phyloP scores from a whole-genome alignment of 1,284 basidiomycete species.

The Apiotrichum mycotoxinovorans region DNA sequence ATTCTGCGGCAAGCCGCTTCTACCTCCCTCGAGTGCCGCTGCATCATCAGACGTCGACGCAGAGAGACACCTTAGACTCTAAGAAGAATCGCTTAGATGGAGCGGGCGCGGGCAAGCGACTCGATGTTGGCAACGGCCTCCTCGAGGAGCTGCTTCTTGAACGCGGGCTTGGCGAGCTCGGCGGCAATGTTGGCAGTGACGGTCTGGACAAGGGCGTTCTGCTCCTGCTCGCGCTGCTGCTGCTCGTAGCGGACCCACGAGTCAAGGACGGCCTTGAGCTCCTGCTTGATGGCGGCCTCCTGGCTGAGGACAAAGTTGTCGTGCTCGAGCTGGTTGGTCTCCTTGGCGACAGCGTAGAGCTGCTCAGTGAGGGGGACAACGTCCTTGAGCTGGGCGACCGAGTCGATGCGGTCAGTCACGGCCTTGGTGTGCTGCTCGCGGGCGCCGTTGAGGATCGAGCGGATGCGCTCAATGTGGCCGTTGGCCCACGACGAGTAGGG shows the following conservation, averaged over 20 bases:
- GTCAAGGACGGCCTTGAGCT: constrained; percentile 93
- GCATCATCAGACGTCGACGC: no score
- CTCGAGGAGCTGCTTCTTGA: constrained; percentile 84
- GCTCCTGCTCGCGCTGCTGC: constrained; percentile 92
- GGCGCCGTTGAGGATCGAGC: constrained; percentile 73
- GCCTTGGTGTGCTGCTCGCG: constrained; percentile 88
- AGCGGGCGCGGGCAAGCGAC: constrained; percentile 68
- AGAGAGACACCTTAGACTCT: no score
- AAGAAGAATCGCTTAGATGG: constrained; percentile 54
- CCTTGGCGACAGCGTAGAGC: constrained; percentile 92
- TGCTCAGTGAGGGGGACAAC: constrained; percentile 84
- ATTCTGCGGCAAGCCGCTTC: constrained; percentile 11
- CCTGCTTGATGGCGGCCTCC: constrained; percentile 77
- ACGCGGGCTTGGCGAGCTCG: constrained; percentile 81
- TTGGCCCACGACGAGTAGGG: constrained; percentile 94
- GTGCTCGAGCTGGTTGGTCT: constrained; percentile 87
- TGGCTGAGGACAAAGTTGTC: constrained; percentile 88
- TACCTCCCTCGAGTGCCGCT: not conserved
- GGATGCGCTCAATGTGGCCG: constrained; percentile 77
- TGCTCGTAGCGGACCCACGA: constrained; percentile 98
- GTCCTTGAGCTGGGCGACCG: constrained; percentile 89
- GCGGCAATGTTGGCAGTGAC: constrained; percentile 84
- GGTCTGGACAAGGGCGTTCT: constrained; percentile 79
- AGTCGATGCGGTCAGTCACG: constrained; percentile 86
- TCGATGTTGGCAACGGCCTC: constrained; percentile 87